These are phyloP conservation scores for Paecilomyces dactylethromorphus DNA, from an alignment of 2,329 filamentous ascomycete species.

Conservation along the genomic window DNA sequence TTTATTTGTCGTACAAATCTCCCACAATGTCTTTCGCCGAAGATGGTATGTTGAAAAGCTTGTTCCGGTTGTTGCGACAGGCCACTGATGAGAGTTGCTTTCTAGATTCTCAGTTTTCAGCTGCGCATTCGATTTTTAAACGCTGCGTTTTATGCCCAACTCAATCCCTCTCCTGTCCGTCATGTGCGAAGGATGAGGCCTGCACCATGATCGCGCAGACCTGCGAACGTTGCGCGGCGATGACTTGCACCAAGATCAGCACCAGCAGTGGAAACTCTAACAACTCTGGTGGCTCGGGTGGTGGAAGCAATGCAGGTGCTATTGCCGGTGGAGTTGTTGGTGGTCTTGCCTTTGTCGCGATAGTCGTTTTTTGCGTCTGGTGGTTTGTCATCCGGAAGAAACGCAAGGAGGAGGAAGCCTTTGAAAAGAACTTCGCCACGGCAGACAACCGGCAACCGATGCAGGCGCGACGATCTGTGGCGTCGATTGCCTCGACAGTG, in stretches of 20 bases:
- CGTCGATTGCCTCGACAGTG: constrained; percentile 92
- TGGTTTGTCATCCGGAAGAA: constrained; percentile 78
- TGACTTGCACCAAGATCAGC: constrained; percentile 46
- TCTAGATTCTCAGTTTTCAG: not conserved
- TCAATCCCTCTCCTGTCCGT: constrained; percentile 51
- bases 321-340: constrained; percentile 91
- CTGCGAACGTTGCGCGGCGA: constrained; percentile 55
- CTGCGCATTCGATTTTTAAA: constrained; percentile 22
- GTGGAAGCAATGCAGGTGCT: constrained; percentile 62
- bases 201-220: constrained; percentile 55
- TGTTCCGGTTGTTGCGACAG: not conserved
- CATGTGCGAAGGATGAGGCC: constrained; percentile 48
- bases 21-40: constrained; percentile 21
- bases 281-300: constrained; percentile 7
- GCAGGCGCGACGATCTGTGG: constrained; percentile 68
- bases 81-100: not conserved
- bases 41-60: constrained; percentile 12
- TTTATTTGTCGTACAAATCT: constrained; percentile 4
- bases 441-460: constrained; percentile 50
- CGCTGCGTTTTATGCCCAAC: constrained; percentile 52
- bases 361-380: constrained; percentile 76
- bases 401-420: constrained; percentile 54
- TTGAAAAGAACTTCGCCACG: constrained; percentile 48
- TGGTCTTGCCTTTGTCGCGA: constrained; percentile 67
- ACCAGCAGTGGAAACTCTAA: constrained; percentile 24